Evolutionary conservation across 306 rosid genomes (phyloP), one percentile per base, ranked within the genome.

Genomic region (Ochetophila trinervis): DNA sequence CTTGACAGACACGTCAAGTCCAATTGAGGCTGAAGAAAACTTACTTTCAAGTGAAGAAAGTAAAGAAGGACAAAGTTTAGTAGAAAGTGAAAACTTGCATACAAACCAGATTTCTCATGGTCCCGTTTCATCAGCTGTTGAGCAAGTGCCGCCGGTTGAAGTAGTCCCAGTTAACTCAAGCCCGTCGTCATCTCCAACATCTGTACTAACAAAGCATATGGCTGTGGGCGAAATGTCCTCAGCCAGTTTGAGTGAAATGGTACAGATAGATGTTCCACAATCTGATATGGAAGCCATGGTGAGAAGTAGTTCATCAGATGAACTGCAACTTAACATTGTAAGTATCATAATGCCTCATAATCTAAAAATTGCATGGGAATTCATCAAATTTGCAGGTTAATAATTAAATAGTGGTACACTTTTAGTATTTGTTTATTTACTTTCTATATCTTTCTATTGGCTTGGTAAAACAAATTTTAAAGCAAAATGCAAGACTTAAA

Each of bases 111-210:
- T 11, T 9, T 40, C 45, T 40, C 12, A 40, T 9, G 12, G 8
- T 12, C 45, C 45, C 45, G 8, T 40, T 40, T 9, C 12, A 40
- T 12, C 45, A 40, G 45, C 8, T 40, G 15, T 40, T 11, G 13
- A 40, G 2, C 45, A 40, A 40, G 10, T 40, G 15, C 12, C 45
- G 8, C 60, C 57, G 34, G 51, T 30, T 24, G 83, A 82, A 54
- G 83, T 70, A 11, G 72, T 61, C 19, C 67, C 76, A 17, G 35
- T 32, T 14, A 49, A 51, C 64, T 70, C 79, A 50, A 52, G 67
- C 65, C 42, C 88, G 57, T 73, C 84, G 20, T 76, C 79, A 24
- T 82, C 90, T 34, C 90, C 86, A 23, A 80, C 73, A 24, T 78
- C 81, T 18, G 67, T 77, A 13, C 55, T 76, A 62, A 64, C 68